Evolutionary conservation across 1,284 basidiomycete species (phyloP).

Genomic region (Pisolithus thermaeus): DNA sequence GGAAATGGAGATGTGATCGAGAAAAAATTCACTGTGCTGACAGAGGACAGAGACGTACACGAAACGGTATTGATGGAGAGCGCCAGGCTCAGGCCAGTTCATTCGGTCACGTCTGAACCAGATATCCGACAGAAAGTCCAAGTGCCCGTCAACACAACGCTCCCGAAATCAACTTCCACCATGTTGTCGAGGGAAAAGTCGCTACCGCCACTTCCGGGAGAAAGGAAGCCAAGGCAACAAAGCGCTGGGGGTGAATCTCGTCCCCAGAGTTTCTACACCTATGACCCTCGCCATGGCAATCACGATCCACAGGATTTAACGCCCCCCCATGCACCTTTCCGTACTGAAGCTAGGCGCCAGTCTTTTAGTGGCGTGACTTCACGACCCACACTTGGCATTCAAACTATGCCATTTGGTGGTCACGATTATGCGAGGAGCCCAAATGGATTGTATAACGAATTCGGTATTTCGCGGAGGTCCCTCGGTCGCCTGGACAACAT

Average conservation of each 20-base stretch:
- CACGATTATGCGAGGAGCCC: constrained; percentile 23
- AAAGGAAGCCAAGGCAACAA: constrained; percentile 40
- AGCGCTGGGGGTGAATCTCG: constrained; percentile 35
- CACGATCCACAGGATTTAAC: constrained; percentile 41
- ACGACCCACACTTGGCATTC: constrained; percentile 45
- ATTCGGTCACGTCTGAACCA: constrained; percentile 51
- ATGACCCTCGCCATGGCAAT: constrained; percentile 45
- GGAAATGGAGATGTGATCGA: constrained; percentile 48
- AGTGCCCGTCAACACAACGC: constrained; percentile 27
- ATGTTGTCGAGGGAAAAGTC: constrained; percentile 61
- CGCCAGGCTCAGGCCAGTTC: constrained; percentile 35
- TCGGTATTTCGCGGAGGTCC: constrained; percentile 57
- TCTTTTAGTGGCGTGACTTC: constrained; percentile 66
- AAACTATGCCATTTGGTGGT: constrained; percentile 37
- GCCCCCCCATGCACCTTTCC: constrained; percentile 62
- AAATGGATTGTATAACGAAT: constrained; percentile 52
- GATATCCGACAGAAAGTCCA: constrained; percentile 47
- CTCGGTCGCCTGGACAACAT: constrained; percentile 50
- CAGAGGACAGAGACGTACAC: constrained; percentile 33
- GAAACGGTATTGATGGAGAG: constrained; percentile 30
- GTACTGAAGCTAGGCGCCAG: constrained; percentile 57
- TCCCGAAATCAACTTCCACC: constrained; percentile 26
- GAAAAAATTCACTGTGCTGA: constrained; percentile 33
- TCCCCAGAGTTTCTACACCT: constrained; percentile 61
- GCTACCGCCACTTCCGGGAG: constrained; percentile 67